These are phyloP conservation scores for Ophiostoma triangulosporum DNA, from an alignment of 2,329 filamentous ascomycete species.

Conservation along the genomic window DNA sequence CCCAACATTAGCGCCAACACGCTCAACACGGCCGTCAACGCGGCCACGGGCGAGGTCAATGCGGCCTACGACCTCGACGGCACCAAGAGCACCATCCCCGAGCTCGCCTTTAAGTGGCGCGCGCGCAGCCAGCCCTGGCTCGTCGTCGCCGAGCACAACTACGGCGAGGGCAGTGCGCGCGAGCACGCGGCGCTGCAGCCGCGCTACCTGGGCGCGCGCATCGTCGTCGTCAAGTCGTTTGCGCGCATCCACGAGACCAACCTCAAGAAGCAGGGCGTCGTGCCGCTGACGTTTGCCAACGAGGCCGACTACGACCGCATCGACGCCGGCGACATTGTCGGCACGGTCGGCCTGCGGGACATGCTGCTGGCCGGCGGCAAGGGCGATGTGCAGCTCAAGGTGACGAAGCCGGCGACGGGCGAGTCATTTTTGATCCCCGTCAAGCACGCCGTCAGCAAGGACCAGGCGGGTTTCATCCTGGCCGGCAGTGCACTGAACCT, in stretches of 20 bases:
- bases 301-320: conserved; percentile 81
- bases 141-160: conserved; percentile 94
- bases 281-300: conserved; percentile 81
- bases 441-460: conserved; percentile 77
- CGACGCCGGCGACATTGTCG: conserved; percentile 67
- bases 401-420: conserved; percentile 48
- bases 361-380: conserved; percentile 66
- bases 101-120: conserved; percentile 77
- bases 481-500: conserved; percentile 90
- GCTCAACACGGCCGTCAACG: conserved; percentile 86
- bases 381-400: conserved; percentile 57
- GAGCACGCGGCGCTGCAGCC: conserved; percentile 83
- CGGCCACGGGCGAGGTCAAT: conserved; percentile 84
- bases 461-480: conserved; percentile 84
- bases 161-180: conserved; percentile 74
- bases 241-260: conserved; percentile 89
- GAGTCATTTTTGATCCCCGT: conserved; percentile 58
- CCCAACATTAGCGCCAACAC: conserved; percentile 98
- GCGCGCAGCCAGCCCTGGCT: conserved; percentile 66
- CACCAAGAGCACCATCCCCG: conserved; percentile 63
- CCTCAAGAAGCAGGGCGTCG: conserved; percentile 92
- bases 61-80: conserved; percentile 79
- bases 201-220: conserved; percentile 67
- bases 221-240: conserved; percentile 70
- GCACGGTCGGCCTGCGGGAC: conserved; percentile 71